Evolutionary conservation across 2,329 filamentous ascomycete genomes (phyloP).

Genomic region (Botrytis squamosa): DNA sequence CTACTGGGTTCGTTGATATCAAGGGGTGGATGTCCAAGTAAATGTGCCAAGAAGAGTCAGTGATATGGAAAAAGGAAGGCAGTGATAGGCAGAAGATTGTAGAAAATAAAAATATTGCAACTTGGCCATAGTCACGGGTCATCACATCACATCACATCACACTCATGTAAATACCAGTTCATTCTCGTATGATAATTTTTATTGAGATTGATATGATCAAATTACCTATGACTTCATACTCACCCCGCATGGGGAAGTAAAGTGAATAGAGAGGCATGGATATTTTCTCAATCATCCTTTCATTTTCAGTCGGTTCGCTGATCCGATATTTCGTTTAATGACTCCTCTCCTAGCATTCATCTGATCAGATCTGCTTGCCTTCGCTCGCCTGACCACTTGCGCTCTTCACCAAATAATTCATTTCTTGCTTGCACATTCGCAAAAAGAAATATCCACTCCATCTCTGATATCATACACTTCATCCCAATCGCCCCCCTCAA

Average conservation of each 20-base stretch:
- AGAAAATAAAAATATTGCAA: background rate
- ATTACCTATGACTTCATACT: background rate
- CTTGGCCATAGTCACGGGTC: too few relatives aligned
- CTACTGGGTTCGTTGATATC: background rate
- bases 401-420: background rate
- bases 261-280: background rate
- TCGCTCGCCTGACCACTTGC: background rate
- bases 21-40: background rate
- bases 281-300: background rate
- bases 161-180: background rate
- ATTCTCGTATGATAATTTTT: background rate
- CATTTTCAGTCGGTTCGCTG: background rate
- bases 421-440: constrained; percentile 2
- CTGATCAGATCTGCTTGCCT: background rate
- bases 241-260: background rate
- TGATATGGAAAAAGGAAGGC: background rate
- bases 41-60: background rate
- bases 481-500: background rate
- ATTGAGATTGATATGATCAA: background rate
- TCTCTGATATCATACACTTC: constrained; percentile 11
- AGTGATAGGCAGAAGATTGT: background rate
- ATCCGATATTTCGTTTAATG: background rate
- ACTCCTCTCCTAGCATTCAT: background rate
- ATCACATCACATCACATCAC: background rate
- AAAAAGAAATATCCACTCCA: background rate